Evolutionary conservation across 108 stramenopile species (phyloP).

Genomic region (Aureococcus anophagefferens): DNA sequence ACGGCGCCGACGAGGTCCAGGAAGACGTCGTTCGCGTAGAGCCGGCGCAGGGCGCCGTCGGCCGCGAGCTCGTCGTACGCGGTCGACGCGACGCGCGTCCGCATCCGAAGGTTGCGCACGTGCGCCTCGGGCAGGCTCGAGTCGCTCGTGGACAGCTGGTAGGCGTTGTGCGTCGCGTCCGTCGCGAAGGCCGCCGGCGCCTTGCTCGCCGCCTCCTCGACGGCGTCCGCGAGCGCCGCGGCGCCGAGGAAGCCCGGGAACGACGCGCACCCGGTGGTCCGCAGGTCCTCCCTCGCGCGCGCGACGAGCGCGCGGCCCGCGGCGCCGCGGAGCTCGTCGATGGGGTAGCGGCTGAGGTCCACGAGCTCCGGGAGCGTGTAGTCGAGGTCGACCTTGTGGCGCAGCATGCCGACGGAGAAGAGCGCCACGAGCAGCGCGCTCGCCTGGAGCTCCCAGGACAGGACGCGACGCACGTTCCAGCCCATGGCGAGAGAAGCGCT

Average conservation of each 20-base stretch:
- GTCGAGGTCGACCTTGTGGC: too few species aligned
- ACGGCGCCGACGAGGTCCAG: constrained; percentile 21
- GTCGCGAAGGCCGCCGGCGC: not conserved
- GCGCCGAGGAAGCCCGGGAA: not conserved
- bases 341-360: too few species aligned
- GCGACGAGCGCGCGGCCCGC: too few species aligned
- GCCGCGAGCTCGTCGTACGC: not conserved
- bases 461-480: too few species aligned
- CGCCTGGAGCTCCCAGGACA: too few species aligned
- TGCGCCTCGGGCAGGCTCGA: not conserved
- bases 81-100: not conserved
- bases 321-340: too few species aligned
- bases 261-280: too few species aligned
- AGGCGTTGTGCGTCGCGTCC: not conserved
- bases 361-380: too few species aligned
- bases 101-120: not conserved
- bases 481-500: too few species aligned
- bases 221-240: not conserved
- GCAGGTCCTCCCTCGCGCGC: too few species aligned
- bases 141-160: not conserved
- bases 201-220: not conserved
- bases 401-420: too few species aligned
- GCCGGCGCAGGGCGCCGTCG: not conserved
- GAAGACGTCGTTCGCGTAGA: constrained; percentile 29
- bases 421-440: too few species aligned